Evolutionary conservation across 306 rosid genomes (phyloP), one percentile per base, ranked within the genome.

Genomic region (Cucurbita argyrosperma): DNA sequence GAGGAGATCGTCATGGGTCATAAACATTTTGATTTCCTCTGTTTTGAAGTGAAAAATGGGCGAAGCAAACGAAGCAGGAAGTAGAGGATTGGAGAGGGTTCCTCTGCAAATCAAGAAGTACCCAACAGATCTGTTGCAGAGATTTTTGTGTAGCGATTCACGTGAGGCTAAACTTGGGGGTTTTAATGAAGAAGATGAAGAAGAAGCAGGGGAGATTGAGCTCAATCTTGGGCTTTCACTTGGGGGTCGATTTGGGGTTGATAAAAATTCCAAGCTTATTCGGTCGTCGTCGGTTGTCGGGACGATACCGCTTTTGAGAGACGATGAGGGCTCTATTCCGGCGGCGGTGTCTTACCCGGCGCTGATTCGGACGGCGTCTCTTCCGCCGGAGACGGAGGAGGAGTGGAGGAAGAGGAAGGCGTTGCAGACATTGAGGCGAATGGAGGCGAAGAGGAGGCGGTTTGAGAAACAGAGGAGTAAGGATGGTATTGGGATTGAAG

Each of bases 401-500:
- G 89, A 87, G 85, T 95, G 97, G 99, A 75, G 97, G 87, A 88
- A 92, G 91, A 68, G 97, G 88, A 95, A 95, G 88, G 96, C 91
- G 73, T 35, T 95, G 74, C 99, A 95, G 83, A 88, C 89, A 2
- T 80, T 88, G 82, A 85, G 99, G 58, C 76, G 99, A 68, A 60
- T 95, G 96, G 99, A 77, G 82, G 99, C 97, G 0, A 95, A 91
- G 81, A 81, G 97, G 47, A 67, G 99, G 73, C 72, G 99, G 74
- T 89, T 87, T 7, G 96, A 88, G 93, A 95, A 91, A 87, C 97
- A 89, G 79, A 85, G 90, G 76, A 87, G 16, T 50, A 92, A 87
- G 78, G 88, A 76, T 37, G 92, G 86, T n/a, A 23, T 15, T 38
- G 73, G 71, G 14, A 63, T 26, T 14, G 96, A 82, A 45, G 96